Evolutionary conservation across 1,284 basidiomycete genomes (phyloP).

Genomic region (Inonotus hispidus): DNA sequence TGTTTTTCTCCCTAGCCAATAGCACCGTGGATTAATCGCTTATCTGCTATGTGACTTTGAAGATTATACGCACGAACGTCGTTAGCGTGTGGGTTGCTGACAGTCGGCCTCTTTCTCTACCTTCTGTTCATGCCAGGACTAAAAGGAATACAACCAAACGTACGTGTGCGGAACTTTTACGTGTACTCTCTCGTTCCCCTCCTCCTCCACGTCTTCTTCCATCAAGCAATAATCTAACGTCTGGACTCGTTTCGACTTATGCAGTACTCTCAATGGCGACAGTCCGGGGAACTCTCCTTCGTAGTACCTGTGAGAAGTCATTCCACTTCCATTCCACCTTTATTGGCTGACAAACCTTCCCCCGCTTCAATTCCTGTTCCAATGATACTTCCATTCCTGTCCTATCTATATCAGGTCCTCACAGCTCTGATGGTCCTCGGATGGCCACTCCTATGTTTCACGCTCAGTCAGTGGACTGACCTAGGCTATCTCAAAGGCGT

Average conservation of each 20-base stretch:
- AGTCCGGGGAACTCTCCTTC: constrained; percentile 30
- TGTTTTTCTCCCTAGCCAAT: background rate
- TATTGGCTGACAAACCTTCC: constrained; percentile 49
- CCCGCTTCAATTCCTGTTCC: constrained; percentile 2
- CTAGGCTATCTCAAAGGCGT: constrained; percentile 58
- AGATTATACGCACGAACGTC: constrained; percentile 49
- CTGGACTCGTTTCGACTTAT: constrained; percentile 5
- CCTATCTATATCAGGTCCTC: constrained; percentile 32
- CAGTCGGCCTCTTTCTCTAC: constrained; percentile 65
- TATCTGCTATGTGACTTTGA: background rate
- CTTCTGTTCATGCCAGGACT: constrained; percentile 59
- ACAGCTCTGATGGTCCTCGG: constrained; percentile 65
- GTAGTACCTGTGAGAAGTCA: constrained; percentile 24
- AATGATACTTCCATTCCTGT: constrained; percentile 16
- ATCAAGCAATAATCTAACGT: background rate
- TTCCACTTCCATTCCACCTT: constrained; percentile 41
- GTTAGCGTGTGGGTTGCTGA: constrained; percentile 47
- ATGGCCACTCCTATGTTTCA: constrained; percentile 56
- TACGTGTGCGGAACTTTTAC: constrained; percentile 32
- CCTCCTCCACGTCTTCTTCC: background rate
- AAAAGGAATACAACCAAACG: constrained; percentile 60
- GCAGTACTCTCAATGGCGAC: constrained; percentile 59
- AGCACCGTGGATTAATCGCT: background rate
- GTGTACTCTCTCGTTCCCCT: background rate
- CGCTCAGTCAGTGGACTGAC: constrained; percentile 57